Conservation (phyloP, 345 rosid species). For the Gynandropsis gynandra region DNA sequence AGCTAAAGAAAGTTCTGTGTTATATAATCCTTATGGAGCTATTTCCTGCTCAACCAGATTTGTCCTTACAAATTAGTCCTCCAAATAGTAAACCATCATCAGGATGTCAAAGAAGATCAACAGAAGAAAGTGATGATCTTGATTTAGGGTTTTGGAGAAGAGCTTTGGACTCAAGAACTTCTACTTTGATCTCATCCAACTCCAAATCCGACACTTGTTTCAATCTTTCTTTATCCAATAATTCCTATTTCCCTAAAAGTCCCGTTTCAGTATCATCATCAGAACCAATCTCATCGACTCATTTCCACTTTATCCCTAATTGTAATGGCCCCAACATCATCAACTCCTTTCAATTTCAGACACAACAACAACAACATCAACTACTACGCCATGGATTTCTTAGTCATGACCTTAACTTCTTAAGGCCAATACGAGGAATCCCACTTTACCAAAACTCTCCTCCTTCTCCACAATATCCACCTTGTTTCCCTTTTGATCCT, state of each 20-base stretch:
- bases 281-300: constrained; percentile 6
- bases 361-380: constrained; percentile 18
- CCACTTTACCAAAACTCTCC: constrained; percentile 86
- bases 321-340: constrained; percentile 32
- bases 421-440: constrained; percentile 94
- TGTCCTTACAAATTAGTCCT: constrained; percentile 30
- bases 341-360: constrained; percentile 22
- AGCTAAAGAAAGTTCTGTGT: neutral
- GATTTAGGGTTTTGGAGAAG: constrained; percentile 37
- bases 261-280: neutral
- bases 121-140: constrained; percentile 33
- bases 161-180: constrained; percentile 37
- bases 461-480: constrained; percentile 16
- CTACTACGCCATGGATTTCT: constrained; percentile 31
- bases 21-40: constrained; percentile 41
- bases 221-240: constrained; percentile 64
- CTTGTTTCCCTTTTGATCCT: constrained; percentile 45
- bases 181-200: constrained; percentile 40
- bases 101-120: constrained; percentile 35
- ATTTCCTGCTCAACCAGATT: constrained; percentile 38
- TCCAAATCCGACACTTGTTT: constrained; percentile 34
- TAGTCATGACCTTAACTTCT: constrained; percentile 58
- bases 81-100: constrained; percentile 38
- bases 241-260: constrained; percentile 16
- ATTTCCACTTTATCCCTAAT: constrained; percentile 26